phyloP scores from a whole-genome alignment of 768 basidiomycete species.

The Boletus edulis region DNA sequence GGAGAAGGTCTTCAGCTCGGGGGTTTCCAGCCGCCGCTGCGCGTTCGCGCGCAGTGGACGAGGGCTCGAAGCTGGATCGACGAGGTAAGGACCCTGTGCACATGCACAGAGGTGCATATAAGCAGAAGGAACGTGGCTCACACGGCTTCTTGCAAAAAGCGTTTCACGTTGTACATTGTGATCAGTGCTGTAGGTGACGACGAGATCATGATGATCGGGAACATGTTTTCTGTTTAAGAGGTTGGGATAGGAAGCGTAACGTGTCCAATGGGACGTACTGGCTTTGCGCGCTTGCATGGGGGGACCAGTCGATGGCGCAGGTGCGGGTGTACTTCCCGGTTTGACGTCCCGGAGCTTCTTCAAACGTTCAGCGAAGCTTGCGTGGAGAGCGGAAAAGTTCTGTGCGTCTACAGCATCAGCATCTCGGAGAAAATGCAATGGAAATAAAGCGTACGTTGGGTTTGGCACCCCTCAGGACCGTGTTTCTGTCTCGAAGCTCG shows the following conservation, averaged over 20 bases:
- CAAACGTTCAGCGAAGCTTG: slow-evolving; percentile 69
- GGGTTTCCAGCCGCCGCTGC: slow-evolving; percentile 69
- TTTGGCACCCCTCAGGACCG: slow-evolving; percentile 80
- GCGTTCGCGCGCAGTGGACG: slow-evolving; percentile 69
- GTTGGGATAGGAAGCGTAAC: no score
- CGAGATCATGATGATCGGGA: slow-evolving; percentile 97
- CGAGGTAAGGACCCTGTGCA: neutral
- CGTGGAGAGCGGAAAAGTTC: slow-evolving; percentile 77
- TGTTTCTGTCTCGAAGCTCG: slow-evolving; percentile 80
- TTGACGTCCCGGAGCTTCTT: slow-evolving; percentile 73
- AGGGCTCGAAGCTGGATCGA: slow-evolving; percentile 61
- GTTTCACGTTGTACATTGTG: slow-evolving; percentile 66
- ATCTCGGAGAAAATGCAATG: neutral
- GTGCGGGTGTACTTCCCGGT: slow-evolving; percentile 43
- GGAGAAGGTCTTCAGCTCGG: slow-evolving; percentile 77
- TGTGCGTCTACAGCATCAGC: slow-evolving; percentile 25
- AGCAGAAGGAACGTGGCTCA: slow-evolving; percentile 34
- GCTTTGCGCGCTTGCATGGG: slow-evolving; percentile 62
- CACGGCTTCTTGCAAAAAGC: slow-evolving; percentile 88
- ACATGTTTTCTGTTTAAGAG: slow-evolving; percentile 54
- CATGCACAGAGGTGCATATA: no score
- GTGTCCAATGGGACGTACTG: slow-evolving; percentile 40
- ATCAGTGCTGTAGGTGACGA: slow-evolving; percentile 91
- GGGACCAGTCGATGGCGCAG: slow-evolving; percentile 36
- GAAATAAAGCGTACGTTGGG: slow-evolving; percentile 58